Percentiles rank a stretch among this genome's conserved stretches.
Evolutionary conservation across 768 basidiomycete species (phyloP).

Genomic region (Phaeotremella skinneri): DNA sequence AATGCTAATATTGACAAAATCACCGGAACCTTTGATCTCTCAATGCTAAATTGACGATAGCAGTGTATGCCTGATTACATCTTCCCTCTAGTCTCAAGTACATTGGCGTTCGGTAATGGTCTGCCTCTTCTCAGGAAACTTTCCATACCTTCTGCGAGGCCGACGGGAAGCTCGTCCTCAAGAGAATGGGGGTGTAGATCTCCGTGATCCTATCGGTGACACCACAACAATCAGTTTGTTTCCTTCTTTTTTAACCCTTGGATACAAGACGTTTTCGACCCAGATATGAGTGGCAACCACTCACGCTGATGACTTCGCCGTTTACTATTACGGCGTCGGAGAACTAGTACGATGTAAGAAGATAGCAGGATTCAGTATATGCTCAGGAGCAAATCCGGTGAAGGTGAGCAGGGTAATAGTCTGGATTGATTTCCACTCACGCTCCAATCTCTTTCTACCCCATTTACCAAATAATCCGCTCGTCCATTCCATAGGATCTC

Average conservation of each 20-base stretch:
- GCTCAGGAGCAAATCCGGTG: no score
- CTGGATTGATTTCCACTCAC: slow-evolving; percentile 14
- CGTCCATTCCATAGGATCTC: slow-evolving; percentile 44
- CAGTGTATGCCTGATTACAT: no score
- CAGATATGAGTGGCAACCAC: slow-evolving; percentile 8
- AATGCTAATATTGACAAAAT: no score
- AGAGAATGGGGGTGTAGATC: slow-evolving; percentile 31
- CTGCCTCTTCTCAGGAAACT: slow-evolving; percentile 34
- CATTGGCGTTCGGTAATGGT: slow-evolving; percentile 5
- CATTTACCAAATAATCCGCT: slow-evolving; percentile 49
- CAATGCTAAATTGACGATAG: no score
- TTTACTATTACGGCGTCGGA: slow-evolving; percentile 42
- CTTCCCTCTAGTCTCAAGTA: neutral
- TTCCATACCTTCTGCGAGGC: slow-evolving; percentile 42
- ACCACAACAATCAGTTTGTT: neutral
- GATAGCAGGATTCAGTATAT: no score
- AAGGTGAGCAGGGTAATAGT: no score
- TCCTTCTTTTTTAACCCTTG: no score
- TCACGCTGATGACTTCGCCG: slow-evolving; percentile 48
- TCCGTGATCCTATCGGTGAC: slow-evolving; percentile 44
- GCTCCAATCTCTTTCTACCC: slow-evolving; percentile 51
- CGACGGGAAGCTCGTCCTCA: slow-evolving; percentile 37
- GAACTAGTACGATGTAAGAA: slow-evolving; percentile 23
- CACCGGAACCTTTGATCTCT: no score
- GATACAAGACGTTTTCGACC: slow-evolving; percentile 29